Evolutionary conservation across 2,329 filamentous ascomycete genomes (phyloP).

Genomic region (Mollisia scopiformis): DNA sequence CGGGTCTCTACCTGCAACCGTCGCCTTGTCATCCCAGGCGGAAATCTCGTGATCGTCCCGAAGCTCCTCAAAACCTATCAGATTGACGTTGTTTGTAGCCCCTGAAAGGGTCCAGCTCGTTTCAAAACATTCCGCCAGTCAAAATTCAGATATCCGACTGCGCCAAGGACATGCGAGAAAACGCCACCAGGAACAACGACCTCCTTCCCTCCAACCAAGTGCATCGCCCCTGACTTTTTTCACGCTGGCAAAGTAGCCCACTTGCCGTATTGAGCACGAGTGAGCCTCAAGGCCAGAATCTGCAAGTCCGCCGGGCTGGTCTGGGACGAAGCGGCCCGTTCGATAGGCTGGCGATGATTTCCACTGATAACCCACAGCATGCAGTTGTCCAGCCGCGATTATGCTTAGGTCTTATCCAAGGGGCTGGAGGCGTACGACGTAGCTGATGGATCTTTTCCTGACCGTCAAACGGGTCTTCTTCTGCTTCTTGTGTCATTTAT

Average conservation of each 20-base stretch:
- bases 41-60: neutral
- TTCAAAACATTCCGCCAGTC: constrained; percentile 21
- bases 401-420: neutral
- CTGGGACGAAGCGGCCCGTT: neutral
- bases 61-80: neutral
- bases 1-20: neutral
- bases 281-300: constrained; percentile 8
- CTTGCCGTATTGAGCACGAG: neutral
- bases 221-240: constrained; percentile 9
- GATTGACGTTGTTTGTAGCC: neutral
- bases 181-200: constrained; percentile 8
- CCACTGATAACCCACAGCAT: neutral
- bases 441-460: neutral
- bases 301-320: neutral
- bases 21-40: neutral
- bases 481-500: neutral
- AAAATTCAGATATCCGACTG: neutral
- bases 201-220: constrained; percentile 19
- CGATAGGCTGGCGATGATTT: constrained; percentile 9
- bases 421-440: constrained; percentile 3
- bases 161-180: constrained; percentile 7
- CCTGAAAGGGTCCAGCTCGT: constrained; percentile 5
- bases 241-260: neutral
- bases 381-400: neutral
- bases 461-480: neutral